Evolutionary conservation across 768 basidiomycete species (phyloP).

Genomic region (Austroboletus festivus): DNA sequence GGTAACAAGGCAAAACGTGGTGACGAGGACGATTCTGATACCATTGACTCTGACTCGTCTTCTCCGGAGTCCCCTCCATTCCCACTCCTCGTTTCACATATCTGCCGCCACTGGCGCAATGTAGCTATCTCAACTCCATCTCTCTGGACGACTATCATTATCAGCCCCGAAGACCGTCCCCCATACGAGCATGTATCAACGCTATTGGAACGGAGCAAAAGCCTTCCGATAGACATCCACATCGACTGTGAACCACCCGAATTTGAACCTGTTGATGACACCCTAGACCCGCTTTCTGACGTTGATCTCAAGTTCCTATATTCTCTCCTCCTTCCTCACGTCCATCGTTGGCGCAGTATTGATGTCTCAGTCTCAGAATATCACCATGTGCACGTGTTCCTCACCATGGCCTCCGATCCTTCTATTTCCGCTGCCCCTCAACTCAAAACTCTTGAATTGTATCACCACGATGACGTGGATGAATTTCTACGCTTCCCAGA

Average conservation of each 20-base stretch:
- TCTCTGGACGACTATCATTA: constrained; percentile 50
- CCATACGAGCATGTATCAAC: constrained; percentile 42
- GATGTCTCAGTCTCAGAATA: constrained; percentile 46
- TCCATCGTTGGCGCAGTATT: constrained; percentile 51
- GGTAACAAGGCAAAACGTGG: too few relatives aligned
- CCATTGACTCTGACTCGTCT: not conserved
- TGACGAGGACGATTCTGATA: constrained; percentile 5
- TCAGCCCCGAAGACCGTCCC: constrained; percentile 25
- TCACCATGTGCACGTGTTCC: constrained; percentile 43
- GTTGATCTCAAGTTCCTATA: constrained; percentile 26
- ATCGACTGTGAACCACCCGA: constrained; percentile 40
- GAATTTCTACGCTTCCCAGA: constrained; percentile 25
- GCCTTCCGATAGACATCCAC: constrained; percentile 50
- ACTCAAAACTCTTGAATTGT: constrained; percentile 54
- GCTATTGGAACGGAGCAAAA: constrained; percentile 54
- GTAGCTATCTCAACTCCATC: constrained; percentile 49
- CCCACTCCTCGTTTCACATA: constrained; percentile 56
- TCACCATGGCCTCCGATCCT: constrained; percentile 39
- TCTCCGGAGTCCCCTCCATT: constrained; percentile 32
- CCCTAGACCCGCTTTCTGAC: constrained; percentile 12
- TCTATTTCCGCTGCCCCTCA: constrained; percentile 46
- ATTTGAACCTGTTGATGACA: constrained; percentile 7
- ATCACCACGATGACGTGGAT: constrained; percentile 49
- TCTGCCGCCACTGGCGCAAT: constrained; percentile 59
- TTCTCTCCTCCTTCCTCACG: constrained; percentile 47